These are phyloP conservation scores for Chenopodium suecicum DNA, from an alignment of 148 eudicot genomes.

Conservation along the genomic window DNA sequence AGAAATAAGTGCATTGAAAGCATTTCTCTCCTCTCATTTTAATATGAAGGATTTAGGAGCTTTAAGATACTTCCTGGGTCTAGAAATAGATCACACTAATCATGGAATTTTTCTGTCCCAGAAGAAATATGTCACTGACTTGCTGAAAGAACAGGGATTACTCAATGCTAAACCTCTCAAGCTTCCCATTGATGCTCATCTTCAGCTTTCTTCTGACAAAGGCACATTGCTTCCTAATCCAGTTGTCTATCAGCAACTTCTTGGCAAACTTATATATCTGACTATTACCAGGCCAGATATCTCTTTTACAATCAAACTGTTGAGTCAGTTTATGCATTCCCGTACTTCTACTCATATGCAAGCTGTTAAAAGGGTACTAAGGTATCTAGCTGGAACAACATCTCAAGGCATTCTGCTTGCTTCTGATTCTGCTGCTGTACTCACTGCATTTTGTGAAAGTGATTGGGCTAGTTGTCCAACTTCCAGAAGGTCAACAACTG, in stretches of 20 bases:
- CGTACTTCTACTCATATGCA: slow-evolving; percentile 6
- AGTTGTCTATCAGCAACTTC: neutral
- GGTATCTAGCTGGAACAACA: neutral
- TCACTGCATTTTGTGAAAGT: slow-evolving; percentile 3
- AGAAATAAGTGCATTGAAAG: neutral
- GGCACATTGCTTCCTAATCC: neutral
- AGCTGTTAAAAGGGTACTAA: neutral
- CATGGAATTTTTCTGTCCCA: neutral
- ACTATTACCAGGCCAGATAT: slow-evolving; percentile 10
- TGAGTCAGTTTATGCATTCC: neutral
- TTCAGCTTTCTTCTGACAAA: neutral
- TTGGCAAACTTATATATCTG: slow-evolving; percentile 9
- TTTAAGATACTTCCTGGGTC: neutral
- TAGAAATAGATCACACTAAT: neutral
- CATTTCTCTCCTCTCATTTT: neutral
- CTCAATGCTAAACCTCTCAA: neutral
- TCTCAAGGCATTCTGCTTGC: neutral
- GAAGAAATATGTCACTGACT: slow-evolving; percentile 1
- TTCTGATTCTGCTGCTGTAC: neutral
- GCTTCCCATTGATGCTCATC: neutral
- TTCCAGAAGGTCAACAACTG: neutral
- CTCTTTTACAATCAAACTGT: neutral
- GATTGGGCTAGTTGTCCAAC: slow-evolving; percentile 4
- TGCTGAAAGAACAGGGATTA: neutral
- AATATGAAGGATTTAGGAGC: neutral